phyloP scores from a whole-genome alignment of 176 grass and related monocot species.

The Neostapfia colusana region DNA sequence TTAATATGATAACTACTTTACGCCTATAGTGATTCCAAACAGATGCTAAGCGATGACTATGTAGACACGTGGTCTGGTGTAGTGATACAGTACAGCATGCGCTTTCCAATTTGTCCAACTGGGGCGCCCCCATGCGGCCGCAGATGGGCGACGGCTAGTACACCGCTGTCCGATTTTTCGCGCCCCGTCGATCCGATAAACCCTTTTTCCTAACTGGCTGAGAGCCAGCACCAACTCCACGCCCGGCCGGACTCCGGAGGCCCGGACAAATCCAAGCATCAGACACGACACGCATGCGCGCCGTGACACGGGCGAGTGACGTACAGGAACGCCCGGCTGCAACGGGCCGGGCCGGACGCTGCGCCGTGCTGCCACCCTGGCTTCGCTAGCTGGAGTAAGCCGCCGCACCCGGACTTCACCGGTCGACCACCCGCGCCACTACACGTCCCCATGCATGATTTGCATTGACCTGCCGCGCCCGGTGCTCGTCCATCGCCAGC shows the following conservation, averaged over 20 bases:
- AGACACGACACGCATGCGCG: conserved; percentile 11
- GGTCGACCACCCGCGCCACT: not conserved
- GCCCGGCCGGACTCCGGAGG: not conserved
- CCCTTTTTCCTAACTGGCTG: conserved; percentile 7
- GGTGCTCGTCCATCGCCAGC: conserved; percentile 13
- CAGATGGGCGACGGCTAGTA: conserved; percentile 5
- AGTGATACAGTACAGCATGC: not conserved
- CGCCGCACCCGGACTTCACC: not conserved
- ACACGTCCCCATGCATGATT: conserved; percentile 34
- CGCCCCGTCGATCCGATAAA: not conserved
- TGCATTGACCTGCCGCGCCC: conserved; percentile 6
- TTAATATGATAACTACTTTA: too few relatives aligned
- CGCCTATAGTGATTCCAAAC: too few relatives aligned
- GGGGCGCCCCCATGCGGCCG: not conserved
- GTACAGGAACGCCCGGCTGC: not conserved
- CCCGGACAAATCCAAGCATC: conserved; percentile 31
- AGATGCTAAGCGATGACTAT: too few relatives aligned
- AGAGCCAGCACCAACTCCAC: conserved; percentile 35
- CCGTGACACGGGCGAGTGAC: not conserved
- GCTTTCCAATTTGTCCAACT: conserved; percentile 6
- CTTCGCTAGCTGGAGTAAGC: not conserved
- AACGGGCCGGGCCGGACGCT: not conserved
- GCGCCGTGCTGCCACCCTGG: not conserved
- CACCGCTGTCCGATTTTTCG: not conserved
- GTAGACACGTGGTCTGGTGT: not conserved